Percentiles rank a stretch among this genome's conserved stretches.
Evolutionary conservation across 2,329 filamentous ascomycete species (phyloP).

Genomic region (Dactylonectria estremocensis): DNA sequence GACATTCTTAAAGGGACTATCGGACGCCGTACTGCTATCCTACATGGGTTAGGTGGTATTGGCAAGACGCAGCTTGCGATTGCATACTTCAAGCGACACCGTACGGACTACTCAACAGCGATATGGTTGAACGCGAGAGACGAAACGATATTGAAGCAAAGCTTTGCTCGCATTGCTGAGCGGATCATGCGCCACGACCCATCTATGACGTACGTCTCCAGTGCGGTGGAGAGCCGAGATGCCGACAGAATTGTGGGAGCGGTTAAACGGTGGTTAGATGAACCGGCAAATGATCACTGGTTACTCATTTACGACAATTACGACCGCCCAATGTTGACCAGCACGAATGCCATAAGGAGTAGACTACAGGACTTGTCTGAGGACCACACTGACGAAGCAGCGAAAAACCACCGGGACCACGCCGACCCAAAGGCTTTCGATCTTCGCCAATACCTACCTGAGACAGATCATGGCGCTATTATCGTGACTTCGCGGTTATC

Average conservation of each 20-base stretch:
- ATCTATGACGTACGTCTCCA: conserved; percentile 40
- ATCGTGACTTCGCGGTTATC: not conserved
- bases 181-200: conserved; percentile 50
- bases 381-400: not conserved
- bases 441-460: conserved; percentile 1
- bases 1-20: conserved; percentile 20
- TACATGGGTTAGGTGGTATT: conserved; percentile 61
- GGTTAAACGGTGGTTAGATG: conserved; percentile 57
- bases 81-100: conserved; percentile 54
- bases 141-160: conserved; percentile 54
- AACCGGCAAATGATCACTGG: conserved; percentile 54
- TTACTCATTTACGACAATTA: conserved; percentile 53
- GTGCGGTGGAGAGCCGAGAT: conserved; percentile 42
- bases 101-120: conserved; percentile 54
- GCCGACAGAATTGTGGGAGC: conserved; percentile 47
- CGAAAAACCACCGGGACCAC: not conserved
- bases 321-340: not conserved
- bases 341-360: not conserved
- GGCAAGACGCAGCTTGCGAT: conserved; percentile 61
- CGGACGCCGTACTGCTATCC: conserved; percentile 43
- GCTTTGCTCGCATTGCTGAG: conserved; percentile 49
- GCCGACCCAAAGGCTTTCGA: conserved; percentile 4
- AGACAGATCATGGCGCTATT: not conserved
- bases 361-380: not conserved
- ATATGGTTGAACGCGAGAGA: conserved; percentile 61